Base-by-base conservation (phyloP, 2,329 filamentous ascomycete genomes). In the Fusarium guadeloupense region DNA sequence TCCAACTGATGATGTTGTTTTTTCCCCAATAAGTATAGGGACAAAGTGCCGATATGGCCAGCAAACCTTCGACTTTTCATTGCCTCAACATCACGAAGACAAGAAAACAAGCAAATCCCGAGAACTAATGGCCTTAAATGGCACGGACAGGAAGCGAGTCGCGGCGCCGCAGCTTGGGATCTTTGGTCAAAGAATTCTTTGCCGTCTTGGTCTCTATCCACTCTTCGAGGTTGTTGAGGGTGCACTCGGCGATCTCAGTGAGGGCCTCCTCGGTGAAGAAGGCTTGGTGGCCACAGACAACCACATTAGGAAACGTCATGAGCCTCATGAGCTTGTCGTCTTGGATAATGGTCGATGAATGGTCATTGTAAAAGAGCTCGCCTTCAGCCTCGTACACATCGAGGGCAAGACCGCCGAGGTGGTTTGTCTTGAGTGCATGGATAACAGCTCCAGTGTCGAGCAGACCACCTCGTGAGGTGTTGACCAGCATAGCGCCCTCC, bases 341-440 rank as follows among this genome's bases (percentile, higher is more conserved):
- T 42, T 89, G 78, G 60, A 89, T 88, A 65, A 89, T 86, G 59
- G 87, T 81, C 13, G 78, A 81, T 6, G 85, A 88, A 67, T 87
- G 85, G 63, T 89, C 87, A 65, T 84, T 81, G 71, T 89, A 89
- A 68, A 90, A 90, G 30, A 89, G 74, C 33, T 77, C 73, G n/a
- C 81, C 78, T 71, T 90, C 88, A 35, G 81, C 82, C 69, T 90
- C 88, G 71, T 90, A 90, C 14, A 90, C 88, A 69, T 90, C 88
- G 33, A 90, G 77, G 1, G 86, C 88, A 25, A 89, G 76, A 1
- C 85, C 87, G 8, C 85, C 85, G 3, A 90, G 76, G 20, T 81
- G 80, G n/a, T 78, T 79, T 31, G 71, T 77, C 76, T 90, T 89
- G 55, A 90, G 79, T 12, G 85, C 83, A 19, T 80, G 75, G 49